These are phyloP conservation scores for Sordariomycetes sp. DNA, from an alignment of 2,329 filamentous ascomycete genomes.

Conservation along the genomic window DNA sequence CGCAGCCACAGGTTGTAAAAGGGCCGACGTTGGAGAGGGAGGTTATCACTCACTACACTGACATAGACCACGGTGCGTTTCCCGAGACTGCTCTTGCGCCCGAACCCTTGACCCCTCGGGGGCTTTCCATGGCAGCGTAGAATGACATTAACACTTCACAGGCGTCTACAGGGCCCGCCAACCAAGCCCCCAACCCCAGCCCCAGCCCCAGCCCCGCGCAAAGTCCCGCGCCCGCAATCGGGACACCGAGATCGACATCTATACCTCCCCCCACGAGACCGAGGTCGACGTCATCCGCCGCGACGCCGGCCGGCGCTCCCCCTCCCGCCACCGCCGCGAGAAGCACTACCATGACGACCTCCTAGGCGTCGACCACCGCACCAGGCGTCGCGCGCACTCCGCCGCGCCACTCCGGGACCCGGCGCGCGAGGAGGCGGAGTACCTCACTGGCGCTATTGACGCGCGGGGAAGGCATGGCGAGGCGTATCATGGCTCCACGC, in stretches of 20 bases:
- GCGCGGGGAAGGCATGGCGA: constrained; percentile 56
- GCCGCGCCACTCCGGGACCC: constrained; percentile 22
- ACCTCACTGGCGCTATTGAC: constrained; percentile 42
- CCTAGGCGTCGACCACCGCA: constrained; percentile 27
- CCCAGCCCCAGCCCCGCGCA: constrained; percentile 23
- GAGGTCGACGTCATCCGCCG: constrained; percentile 40
- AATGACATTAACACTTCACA: constrained; percentile 11
- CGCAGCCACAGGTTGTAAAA: constrained; percentile 53
- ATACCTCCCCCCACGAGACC: constrained; percentile 36
- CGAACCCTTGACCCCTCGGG: neutral
- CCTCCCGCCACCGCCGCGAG: constrained; percentile 20
- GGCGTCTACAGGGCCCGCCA: constrained; percentile 29
- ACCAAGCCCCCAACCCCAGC: constrained; percentile 33
- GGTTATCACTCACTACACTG: constrained; percentile 76
- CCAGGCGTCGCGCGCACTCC: constrained; percentile 36
- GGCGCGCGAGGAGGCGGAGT: constrained; percentile 48
- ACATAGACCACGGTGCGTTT: constrained; percentile 70
- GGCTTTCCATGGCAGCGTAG: neutral
- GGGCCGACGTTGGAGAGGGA: constrained; percentile 77
- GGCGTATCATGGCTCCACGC: constrained; percentile 59
- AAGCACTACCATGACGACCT: constrained; percentile 29
- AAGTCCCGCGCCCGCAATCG: constrained; percentile 29
- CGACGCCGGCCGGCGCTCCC: constrained; percentile 17
- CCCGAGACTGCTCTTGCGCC: neutral
- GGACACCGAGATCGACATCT: constrained; percentile 50